Evolutionary conservation across 1,284 basidiomycete species (phyloP), one percentile per base, ranked within the genome.

Genomic region (Cutaneotrichosporon sp.): DNA sequence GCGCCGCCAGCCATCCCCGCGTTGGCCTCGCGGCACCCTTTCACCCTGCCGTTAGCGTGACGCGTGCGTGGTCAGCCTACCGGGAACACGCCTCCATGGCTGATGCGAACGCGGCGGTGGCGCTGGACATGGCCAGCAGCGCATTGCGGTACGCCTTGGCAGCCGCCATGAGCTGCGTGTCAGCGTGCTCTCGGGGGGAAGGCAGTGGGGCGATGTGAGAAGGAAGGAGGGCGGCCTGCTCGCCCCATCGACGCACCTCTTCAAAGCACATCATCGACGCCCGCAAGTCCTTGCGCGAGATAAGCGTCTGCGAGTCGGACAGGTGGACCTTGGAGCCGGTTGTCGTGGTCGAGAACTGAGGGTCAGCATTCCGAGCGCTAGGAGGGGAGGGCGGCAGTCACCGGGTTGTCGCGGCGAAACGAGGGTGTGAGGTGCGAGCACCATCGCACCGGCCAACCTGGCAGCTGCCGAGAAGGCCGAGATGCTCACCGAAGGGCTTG

Each of bases 91-190:
- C 83, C 77, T 91, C 87, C 84, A 95, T 85, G 22, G 92, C 89
- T 74, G 90, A 87, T 25, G 93, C 95, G 67, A 97, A 91, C 4
- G 86, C 85, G 45, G 92, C 90, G 5, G 92, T 92, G 11, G 89
- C 92, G 64, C 86, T 86, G 14, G 91, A 90, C 85, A 97, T 88
- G 52, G 87, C 84, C 59, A 93, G 80, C 68, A 97, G 84, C 29
- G 91, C 89, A 38, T 87, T 83, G 53, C 94, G 90, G 81, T 95
- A 97, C 58, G 85, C 85, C 55, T 91, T 88, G 66, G 90, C 90
- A 50, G 87, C 85, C 65, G 80, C 85, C 80, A 97, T 85, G 54
- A 97, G 83, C 87, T 94, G 56, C 14, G 4, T 20, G 29, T 60
- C 47, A 64, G 11, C n/a, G n/a, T n/a, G n/a, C n/a, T 25, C 33